phyloP scores from a whole-genome alignment of 2,329 filamentous ascomycete species.

The Colletotrichum cuscutae region DNA sequence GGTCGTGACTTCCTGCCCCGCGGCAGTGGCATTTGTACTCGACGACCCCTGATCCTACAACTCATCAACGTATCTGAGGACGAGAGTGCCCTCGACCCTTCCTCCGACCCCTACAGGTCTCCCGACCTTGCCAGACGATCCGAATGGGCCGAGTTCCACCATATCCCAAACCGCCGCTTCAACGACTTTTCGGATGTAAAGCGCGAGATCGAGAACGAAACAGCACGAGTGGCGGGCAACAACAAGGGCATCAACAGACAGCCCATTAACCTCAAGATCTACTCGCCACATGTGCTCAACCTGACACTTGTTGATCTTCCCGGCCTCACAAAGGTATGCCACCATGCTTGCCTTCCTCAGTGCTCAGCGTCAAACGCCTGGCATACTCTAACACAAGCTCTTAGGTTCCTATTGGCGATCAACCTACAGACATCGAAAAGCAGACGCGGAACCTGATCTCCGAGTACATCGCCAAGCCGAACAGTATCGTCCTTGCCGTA shows the following conservation, averaged over 20 bases:
- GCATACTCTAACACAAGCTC: conserved; percentile 27
- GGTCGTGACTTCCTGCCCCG: conserved; percentile 96
- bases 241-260: conserved; percentile 99
- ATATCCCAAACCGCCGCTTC: conserved; percentile 89
- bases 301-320: conserved; percentile 96
- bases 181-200: conserved; percentile 94
- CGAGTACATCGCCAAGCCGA: conserved; percentile 98
- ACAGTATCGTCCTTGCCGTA: conserved; percentile 96
- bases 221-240: conserved; percentile 87
- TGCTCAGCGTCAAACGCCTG: neutral
- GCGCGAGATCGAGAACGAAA: conserved; percentile 97
- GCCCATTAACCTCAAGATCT: conserved; percentile 98
- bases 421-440: conserved; percentile 97
- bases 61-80: conserved; percentile 93
- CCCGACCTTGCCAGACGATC: conserved; percentile 74
- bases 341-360: neutral
- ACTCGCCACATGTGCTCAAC: conserved; percentile 96
- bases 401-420: conserved; percentile 94
- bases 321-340: conserved; percentile 86
- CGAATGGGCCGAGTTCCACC: conserved; percentile 96
- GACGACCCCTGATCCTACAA: conserved; percentile 93
- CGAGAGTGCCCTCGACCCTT: conserved; percentile 71
- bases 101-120: conserved; percentile 79
- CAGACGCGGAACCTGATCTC: conserved; percentile 96
- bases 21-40: conserved; percentile 95